phyloP scores from a whole-genome alignment of 2,329 filamentous ascomycete genomes.

The Anthostomella pinea region DNA sequence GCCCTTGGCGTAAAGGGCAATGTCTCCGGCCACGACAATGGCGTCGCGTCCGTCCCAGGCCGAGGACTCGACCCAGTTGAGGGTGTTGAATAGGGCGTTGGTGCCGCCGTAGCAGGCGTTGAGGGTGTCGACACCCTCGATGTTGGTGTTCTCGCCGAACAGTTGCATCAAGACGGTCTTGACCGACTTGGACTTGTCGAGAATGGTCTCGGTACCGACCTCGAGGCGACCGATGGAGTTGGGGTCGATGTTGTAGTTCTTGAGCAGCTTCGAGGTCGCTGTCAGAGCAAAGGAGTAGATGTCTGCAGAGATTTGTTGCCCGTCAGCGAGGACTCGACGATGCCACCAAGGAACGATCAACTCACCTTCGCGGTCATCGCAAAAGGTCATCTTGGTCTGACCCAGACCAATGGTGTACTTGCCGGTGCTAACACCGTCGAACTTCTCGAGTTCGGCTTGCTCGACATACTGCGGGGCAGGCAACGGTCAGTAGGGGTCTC shows the following conservation, averaged over 20 bases:
- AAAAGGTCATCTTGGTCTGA: conserved; percentile 91
- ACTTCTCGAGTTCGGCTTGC: conserved; percentile 78
- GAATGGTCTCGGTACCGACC: conserved; percentile 80
- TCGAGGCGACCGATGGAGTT: conserved; percentile 77
- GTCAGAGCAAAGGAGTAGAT: conserved; percentile 86
- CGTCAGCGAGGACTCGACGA: conserved; percentile 9
- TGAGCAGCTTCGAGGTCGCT: conserved; percentile 71
- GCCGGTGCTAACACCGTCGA: conserved; percentile 76
- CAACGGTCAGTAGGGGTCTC: too few species aligned
- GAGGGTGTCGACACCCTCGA: conserved; percentile 79
- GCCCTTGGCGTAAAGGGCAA: conserved; percentile 82
- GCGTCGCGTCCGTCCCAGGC: conserved; percentile 82
- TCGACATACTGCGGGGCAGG: conserved; percentile 68
- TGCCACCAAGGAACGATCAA: conserved; percentile 13
- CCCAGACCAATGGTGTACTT: conserved; percentile 92
- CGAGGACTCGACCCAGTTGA: conserved; percentile 86
- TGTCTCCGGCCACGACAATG: conserved; percentile 77
- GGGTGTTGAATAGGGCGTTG: conserved; percentile 77
- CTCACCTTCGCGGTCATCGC: conserved; percentile 82
- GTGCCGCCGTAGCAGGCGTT: conserved; percentile 87
- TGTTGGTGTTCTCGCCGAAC: conserved; percentile 78
- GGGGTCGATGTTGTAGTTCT: conserved; percentile 79
- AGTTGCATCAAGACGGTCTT: conserved; percentile 87
- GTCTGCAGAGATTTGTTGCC: conserved; percentile 49
- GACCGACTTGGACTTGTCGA: conserved; percentile 90